Evolutionary conservation across 306 rosid species (phyloP).

Genomic region (Cicer arietinum): DNA sequence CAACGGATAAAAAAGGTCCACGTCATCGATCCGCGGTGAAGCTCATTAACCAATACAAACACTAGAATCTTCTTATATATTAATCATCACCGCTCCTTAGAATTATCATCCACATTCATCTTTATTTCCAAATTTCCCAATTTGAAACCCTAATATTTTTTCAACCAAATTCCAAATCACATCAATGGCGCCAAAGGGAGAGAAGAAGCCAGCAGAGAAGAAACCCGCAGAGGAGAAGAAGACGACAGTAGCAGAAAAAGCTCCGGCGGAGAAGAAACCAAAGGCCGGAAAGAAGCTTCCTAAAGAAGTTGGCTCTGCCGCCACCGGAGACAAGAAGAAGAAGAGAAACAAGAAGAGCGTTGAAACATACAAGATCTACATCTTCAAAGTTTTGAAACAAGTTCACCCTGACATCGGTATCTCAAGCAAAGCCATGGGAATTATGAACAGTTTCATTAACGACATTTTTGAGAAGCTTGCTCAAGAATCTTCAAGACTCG

Average conservation of each 20-base stretch:
- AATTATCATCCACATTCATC: neutral
- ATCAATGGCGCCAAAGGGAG: conserved; percentile 67
- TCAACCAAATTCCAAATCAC: neutral
- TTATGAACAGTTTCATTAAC: conserved; percentile 80
- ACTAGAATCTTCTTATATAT: neutral
- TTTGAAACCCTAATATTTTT: conserved; percentile 22
- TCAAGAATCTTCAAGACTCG: conserved; percentile 69
- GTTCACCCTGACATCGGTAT: conserved; percentile 82
- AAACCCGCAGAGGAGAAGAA: conserved; percentile 76
- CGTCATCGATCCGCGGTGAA: neutral
- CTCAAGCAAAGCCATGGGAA: conserved; percentile 79
- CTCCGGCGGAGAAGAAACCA: conserved; percentile 77
- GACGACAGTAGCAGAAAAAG: conserved; percentile 63
- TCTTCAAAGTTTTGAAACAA: conserved; percentile 76
- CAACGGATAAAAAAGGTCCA: neutral
- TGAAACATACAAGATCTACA: conserved; percentile 79
- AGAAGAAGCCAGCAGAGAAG: conserved; percentile 73
- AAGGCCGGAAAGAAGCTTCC: conserved; percentile 87
- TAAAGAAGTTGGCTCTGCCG: conserved; percentile 56
- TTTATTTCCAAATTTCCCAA: neutral
- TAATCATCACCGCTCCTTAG: neutral
- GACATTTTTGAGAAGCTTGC: conserved; percentile 84
- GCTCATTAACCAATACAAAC: neutral
- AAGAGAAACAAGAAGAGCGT: conserved; percentile 73
- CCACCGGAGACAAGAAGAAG: conserved; percentile 73